phyloP scores from a whole-genome alignment of 2,329 filamentous ascomycete species.

The Chrysoporthe deuterocubensis region DNA sequence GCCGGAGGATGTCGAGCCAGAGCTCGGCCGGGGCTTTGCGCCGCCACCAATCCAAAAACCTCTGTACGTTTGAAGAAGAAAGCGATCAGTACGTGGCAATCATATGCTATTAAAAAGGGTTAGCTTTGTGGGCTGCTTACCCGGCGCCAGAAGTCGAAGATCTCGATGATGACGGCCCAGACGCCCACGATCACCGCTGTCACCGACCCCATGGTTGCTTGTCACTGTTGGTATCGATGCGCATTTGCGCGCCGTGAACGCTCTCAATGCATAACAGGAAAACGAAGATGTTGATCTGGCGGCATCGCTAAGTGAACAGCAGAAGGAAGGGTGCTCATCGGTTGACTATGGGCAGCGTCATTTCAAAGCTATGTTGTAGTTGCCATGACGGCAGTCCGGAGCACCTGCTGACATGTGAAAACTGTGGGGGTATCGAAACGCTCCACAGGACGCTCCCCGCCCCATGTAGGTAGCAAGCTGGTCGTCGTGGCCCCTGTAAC shows the following conservation, averaged over 20 bases:
- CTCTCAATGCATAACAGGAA: neutral
- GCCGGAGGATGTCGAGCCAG: constrained; percentile 67
- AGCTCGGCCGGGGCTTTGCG: constrained; percentile 66
- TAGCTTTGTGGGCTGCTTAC: constrained; percentile 44
- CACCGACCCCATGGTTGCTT: constrained; percentile 27
- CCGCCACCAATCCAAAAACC: constrained; percentile 68
- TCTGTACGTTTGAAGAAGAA: constrained; percentile 50
- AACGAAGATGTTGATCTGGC: neutral
- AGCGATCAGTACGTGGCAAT: constrained; percentile 7
- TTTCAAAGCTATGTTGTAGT: neutral
- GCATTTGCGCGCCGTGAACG: constrained; percentile 16
- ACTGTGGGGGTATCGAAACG: constrained; percentile 8
- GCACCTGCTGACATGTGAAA: constrained; percentile 20
- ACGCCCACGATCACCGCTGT: constrained; percentile 48
- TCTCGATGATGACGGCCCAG: constrained; percentile 64
- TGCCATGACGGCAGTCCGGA: neutral
- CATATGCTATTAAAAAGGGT: neutral
- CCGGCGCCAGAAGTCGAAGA: constrained; percentile 65
- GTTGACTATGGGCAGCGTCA: neutral
- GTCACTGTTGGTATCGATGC: neutral
- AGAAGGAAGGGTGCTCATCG: too few relatives aligned
- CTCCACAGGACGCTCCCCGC: neutral
- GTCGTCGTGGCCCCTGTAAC: neutral
- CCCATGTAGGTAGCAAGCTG: neutral
- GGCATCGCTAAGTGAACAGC: neutral